Percentiles rank a stretch among this genome's conserved stretches.
Conservation (phyloP, 208 protist genomes). For the Trypanosomatidae sp. region DNA sequence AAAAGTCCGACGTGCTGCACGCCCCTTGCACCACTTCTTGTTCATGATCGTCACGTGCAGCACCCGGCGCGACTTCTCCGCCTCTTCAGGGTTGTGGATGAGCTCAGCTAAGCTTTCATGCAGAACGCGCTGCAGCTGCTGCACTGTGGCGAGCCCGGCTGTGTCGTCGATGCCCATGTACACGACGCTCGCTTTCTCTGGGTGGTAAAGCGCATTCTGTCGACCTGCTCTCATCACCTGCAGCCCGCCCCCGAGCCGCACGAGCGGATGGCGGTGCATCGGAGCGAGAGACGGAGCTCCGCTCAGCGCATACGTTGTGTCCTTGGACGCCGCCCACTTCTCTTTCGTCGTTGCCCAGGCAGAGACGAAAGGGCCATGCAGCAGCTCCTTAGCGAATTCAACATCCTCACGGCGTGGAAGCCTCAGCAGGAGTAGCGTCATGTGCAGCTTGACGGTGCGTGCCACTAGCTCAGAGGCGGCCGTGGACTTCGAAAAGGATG, state of each 20-base stretch:
- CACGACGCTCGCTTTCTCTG: conserved; percentile 58
- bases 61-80: conserved; percentile 28
- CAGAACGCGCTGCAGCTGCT: conserved; percentile 44
- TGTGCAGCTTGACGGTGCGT: conserved; percentile 48
- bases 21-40: conserved; percentile 60
- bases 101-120: conserved; percentile 58
- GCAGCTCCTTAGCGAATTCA: conserved; percentile 51
- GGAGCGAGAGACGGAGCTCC: conserved; percentile 1
- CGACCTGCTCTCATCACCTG: conserved; percentile 44
- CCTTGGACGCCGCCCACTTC: conserved; percentile 6
- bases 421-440: conserved; percentile 74
- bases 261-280: conserved; percentile 17
- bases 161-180: conserved; percentile 72
- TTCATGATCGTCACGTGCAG: conserved; percentile 85
- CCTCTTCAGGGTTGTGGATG: conserved; percentile 39
- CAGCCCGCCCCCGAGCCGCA: conserved; percentile 44
- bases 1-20: conserved; percentile 25
- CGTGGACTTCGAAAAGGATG: background rate
- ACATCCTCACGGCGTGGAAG: conserved; percentile 51
- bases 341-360: conserved; percentile 25
- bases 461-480: conserved; percentile 50
- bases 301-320: conserved; percentile 12
- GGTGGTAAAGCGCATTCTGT: conserved; percentile 21
- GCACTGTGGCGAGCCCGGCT: conserved; percentile 24
- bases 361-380: conserved; percentile 25